phyloP scores from a whole-genome alignment of 148 eudicot species.

The Nyssa sinensis region DNA sequence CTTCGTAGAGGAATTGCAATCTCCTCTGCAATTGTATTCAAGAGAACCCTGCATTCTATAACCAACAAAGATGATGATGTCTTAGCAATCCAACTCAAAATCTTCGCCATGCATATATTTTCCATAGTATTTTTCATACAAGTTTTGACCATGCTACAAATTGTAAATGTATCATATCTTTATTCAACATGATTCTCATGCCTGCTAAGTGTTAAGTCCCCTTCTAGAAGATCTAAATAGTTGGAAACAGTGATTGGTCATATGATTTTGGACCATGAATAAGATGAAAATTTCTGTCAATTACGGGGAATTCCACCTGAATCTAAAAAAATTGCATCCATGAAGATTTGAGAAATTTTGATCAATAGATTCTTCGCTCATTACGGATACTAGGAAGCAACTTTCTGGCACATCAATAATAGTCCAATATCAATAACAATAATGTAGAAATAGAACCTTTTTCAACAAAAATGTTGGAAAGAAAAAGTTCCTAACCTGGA shows the following conservation, averaged over 20 bases:
- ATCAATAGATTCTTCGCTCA: too few species aligned
- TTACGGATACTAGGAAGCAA: not conserved
- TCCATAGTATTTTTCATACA: not conserved
- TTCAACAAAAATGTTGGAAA: not conserved
- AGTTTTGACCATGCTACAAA: not conserved
- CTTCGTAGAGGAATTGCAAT: constrained; percentile 26
- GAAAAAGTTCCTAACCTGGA: constrained; percentile 35
- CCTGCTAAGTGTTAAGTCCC: not conserved
- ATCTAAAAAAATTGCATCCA: not conserved
- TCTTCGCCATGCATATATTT: not conserved
- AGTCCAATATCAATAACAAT: not conserved
- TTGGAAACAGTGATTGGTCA: not conserved
- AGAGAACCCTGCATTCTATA: constrained; percentile 40
- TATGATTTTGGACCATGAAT: not conserved
- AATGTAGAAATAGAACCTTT: too few species aligned
- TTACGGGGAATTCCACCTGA: not conserved
- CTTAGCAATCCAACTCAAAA: not conserved
- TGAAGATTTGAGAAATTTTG: too few species aligned
- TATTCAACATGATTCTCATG: not conserved
- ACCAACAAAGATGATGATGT: not conserved
- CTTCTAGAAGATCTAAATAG: not conserved
- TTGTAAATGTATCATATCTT: not conserved
- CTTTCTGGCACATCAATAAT: not conserved
- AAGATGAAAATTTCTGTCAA: not conserved
- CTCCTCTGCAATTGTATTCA: constrained; percentile 34